phyloP scores from a whole-genome alignment of 495 filamentous ascomycete species.

The Usnea hakonensis region DNA sequence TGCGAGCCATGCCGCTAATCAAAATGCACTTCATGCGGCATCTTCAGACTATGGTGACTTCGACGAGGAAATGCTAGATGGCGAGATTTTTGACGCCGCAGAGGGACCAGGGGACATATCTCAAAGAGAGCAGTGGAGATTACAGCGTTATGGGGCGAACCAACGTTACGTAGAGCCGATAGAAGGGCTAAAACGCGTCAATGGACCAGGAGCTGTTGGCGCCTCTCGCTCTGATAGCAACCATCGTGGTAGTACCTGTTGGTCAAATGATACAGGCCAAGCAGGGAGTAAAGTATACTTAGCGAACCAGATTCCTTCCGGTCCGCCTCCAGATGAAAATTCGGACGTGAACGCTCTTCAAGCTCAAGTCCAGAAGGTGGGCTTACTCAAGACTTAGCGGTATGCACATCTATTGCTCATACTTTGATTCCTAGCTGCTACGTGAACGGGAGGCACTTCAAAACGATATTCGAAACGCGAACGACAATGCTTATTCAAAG shows the following conservation, averaged over 20 bases:
- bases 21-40: conserved; percentile 10
- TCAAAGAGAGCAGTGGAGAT: conserved; percentile 30
- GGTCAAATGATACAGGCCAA: background rate
- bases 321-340: background rate
- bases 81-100: conserved; percentile 43
- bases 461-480: conserved; percentile 42
- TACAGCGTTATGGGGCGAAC: conserved; percentile 26
- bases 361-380: conserved; percentile 34
- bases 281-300: background rate
- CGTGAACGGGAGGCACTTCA: conserved; percentile 44
- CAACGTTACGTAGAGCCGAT: background rate
- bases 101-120: conserved; percentile 27
- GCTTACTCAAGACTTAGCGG: background rate
- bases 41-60: conserved; percentile 44
- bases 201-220: background rate
- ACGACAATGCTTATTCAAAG: conserved; percentile 44
- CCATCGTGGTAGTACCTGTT: background rate
- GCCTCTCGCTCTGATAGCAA: background rate
- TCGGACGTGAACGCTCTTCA: conserved; percentile 25
- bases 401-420: conserved; percentile 2
- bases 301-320: background rate
- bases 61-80: conserved; percentile 49
- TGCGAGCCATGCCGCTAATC: background rate
- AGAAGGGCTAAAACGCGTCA: background rate
- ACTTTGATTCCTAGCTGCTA: conserved; percentile 39